Base-by-base conservation (phyloP, 177 flowering plant genomes). In the Telopea speciosissima region DNA sequence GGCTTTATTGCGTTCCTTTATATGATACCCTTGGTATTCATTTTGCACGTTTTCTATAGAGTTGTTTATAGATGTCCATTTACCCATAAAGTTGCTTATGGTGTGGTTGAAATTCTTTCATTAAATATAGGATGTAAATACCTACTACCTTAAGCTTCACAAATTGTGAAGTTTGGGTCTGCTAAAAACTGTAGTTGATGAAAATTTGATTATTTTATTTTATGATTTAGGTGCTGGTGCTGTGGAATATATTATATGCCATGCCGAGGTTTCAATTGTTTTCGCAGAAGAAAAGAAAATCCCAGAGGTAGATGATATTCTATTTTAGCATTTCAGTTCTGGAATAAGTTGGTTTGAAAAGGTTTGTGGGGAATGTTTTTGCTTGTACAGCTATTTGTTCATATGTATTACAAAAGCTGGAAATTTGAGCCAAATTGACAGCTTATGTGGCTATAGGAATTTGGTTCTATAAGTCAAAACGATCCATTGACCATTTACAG, bases 1-100 rank as follows among this genome's bases (percentile, higher is more conserved):
- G 97, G 54, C 79, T 93, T 66, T 84, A 84, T 74, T 96, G 98
- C 74, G 98, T 96, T 77, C 99, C 99, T 75, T 77, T 96, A 63
- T 96, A 96, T 81, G 99, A 96, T 75, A 86, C 97, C 6, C 83
- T 96, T 67, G 99, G 99, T 93, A 93, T 63, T 86, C 69, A 54
- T 67, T 58, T 59, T 65, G n/a, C 3, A 12, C 0, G 9, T 33
- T 71, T 77, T 49, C 26, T 69, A 1, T 40, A 3, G 33, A 59
- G 60, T 66, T 19, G 36, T 22, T 21, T 40, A 17, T 19, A n/a
- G 1, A 58, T 58, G 22, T 58, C 22, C 8, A 19, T 21, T 58
- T 58, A 2, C n/a, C 19, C 23, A 58, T 58, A 7, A 58, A 17
- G 23, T 49, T 19, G 61, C 22, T 19, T 58, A 58, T 58, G 24